Conservation (phyloP, 2,329 filamentous ascomycete species). For the Pestalotiopsis sp. region DNA sequence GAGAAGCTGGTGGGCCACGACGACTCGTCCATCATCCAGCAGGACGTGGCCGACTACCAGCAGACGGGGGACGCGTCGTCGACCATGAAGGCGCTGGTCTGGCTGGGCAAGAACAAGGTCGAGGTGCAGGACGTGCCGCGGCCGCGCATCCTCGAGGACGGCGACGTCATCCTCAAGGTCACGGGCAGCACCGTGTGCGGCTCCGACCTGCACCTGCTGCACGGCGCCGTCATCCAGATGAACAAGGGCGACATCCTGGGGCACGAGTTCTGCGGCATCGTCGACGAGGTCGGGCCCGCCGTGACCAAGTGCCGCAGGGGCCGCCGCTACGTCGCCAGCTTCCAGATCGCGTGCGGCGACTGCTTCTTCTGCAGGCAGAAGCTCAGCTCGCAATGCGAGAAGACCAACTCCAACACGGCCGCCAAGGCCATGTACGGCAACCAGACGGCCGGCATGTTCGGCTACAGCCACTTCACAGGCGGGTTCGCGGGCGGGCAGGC, state of each 20-base stretch:
- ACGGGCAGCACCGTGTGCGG: constrained; percentile 63
- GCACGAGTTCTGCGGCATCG: constrained; percentile 60
- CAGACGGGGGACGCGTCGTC: constrained; percentile 47
- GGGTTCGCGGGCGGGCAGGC: constrained; percentile 87
- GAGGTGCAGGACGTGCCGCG: constrained; percentile 67
- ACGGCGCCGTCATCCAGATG: constrained; percentile 58
- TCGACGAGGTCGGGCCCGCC: constrained; percentile 53
- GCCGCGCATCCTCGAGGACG: constrained; percentile 70
- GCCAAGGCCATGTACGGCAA: constrained; percentile 78
- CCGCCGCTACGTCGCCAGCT: constrained; percentile 77
- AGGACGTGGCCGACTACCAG: constrained; percentile 67
- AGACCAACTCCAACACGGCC: constrained; percentile 72
- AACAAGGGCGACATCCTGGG: constrained; percentile 67
- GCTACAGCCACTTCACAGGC: constrained; percentile 77
- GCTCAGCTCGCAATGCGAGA: constrained; percentile 76
- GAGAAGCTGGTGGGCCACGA: constrained; percentile 71
- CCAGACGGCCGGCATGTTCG: constrained; percentile 72
- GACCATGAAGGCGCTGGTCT: constrained; percentile 78
- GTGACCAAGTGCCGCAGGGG: constrained; percentile 57
- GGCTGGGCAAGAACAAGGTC: constrained; percentile 81
- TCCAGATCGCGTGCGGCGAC: constrained; percentile 75
- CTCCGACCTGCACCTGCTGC: constrained; percentile 58
- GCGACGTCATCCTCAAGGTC: constrained; percentile 79
- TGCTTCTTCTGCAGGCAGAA: constrained; percentile 82
- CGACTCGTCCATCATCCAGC: constrained; percentile 62